A percentile compares a stretch with the other conserved stretches of the same genome.
Conservation (phyloP, 805 yeast species). For the Wickerhamiella hasegawae region DNA sequence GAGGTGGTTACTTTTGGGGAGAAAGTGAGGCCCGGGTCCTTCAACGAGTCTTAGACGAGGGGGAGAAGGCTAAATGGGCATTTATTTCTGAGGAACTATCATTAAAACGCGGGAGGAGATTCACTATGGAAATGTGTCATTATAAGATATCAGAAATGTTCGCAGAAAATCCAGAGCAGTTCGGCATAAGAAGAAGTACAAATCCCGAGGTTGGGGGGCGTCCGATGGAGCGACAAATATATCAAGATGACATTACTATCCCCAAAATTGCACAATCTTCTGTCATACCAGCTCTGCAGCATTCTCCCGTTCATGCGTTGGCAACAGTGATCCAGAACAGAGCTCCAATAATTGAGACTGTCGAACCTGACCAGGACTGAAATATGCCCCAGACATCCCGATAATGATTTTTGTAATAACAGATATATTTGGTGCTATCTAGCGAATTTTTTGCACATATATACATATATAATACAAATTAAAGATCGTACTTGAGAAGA, state of each 20-base stretch:
- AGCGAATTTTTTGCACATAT: background rate
- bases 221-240: too few relatives aligned
- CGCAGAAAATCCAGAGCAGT: constrained; percentile 35
- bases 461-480: background rate
- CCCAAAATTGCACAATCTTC: too few relatives aligned
- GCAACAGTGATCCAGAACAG: too few relatives aligned
- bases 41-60: constrained; percentile 43
- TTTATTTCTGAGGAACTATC: constrained; percentile 47
- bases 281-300: too few relatives aligned
- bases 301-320: too few relatives aligned
- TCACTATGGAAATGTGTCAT: constrained; percentile 38
- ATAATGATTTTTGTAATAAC: too few relatives aligned
- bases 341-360: too few relatives aligned
- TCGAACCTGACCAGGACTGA: too few relatives aligned
- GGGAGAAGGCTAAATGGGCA: constrained; percentile 55
- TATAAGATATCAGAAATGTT: constrained; percentile 38
- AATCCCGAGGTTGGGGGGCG: background rate
- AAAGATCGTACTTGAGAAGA: constrained; percentile 11
- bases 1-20: constrained; percentile 50
- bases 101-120: constrained; percentile 32
- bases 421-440: background rate
- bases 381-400: too few relatives aligned
- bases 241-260: too few relatives aligned
- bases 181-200: constrained; percentile 30
- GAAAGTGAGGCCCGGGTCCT: constrained; percentile 36